A percentile compares a stretch with the other conserved stretches of the same genome.
These are phyloP conservation scores for Otatea glauca DNA, from an alignment of 176 grass and related monocot species.

Conservation along the genomic window DNA sequence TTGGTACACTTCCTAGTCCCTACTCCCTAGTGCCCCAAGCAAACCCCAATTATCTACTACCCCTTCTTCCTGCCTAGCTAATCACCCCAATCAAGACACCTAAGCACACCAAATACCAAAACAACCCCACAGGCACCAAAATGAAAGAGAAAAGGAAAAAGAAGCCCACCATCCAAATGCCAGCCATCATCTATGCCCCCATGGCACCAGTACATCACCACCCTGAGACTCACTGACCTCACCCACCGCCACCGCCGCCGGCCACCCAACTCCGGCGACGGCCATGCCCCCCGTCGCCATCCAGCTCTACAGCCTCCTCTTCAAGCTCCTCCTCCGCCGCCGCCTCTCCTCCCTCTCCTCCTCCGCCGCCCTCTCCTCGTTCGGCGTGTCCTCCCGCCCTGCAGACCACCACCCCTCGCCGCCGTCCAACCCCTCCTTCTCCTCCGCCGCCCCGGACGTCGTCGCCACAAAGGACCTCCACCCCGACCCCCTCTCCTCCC, in stretches of 20 bases:
- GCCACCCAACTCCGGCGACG: background rate
- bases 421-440: constrained; percentile 70
- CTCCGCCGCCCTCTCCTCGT: constrained; percentile 4
- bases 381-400: constrained; percentile 70
- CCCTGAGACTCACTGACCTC: constrained; percentile 40
- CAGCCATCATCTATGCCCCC: constrained; percentile 1
- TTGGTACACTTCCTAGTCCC: constrained; percentile 13
- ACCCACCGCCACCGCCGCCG: constrained; percentile 13
- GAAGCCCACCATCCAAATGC: constrained; percentile 33
- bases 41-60: background rate
- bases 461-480: constrained; percentile 88
- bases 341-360: constrained; percentile 46
- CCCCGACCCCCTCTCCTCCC: constrained; percentile 68
- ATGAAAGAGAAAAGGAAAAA: background rate
- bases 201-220: constrained; percentile 10
- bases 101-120: constrained; percentile 33
- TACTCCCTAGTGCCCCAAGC: background rate
- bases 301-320: constrained; percentile 84
- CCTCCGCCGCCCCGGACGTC: constrained; percentile 42
- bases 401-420: constrained; percentile 56
- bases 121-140: background rate
- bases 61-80: background rate
- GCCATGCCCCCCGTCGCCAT: constrained; percentile 71
- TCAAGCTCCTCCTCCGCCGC: constrained; percentile 78
- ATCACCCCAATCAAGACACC: constrained; percentile 10